A percentile compares a stretch with the other conserved stretches of the same genome.
These are phyloP conservation scores for Acrocalymma vagum DNA, from an alignment of 2,329 filamentous ascomycete species.

Conservation along the genomic window DNA sequence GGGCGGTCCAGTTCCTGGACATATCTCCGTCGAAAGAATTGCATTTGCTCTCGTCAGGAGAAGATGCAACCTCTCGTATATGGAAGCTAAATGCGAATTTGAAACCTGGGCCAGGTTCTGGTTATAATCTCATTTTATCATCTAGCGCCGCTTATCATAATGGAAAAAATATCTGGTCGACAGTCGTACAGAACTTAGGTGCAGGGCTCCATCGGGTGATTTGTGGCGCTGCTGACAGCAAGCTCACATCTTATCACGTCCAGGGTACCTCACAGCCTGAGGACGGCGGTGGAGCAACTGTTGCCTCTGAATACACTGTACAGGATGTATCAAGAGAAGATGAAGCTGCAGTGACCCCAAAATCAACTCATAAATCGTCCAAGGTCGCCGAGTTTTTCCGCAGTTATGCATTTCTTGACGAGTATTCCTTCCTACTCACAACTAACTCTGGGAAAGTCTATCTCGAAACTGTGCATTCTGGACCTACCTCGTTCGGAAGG, in stretches of 20 bases:
- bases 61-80: conserved; percentile 79
- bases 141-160: conserved; percentile 71
- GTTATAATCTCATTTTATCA: conserved; percentile 58
- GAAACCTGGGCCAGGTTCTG: conserved; percentile 3
- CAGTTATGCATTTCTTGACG: conserved; percentile 69
- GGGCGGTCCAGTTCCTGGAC: conserved; percentile 77
- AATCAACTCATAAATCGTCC: conserved; percentile 21
- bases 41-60: conserved; percentile 78
- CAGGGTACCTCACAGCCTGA: conserved; percentile 1
- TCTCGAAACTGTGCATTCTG: conserved; percentile 34
- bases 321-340: conserved; percentile 19
- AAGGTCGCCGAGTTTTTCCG: conserved; percentile 57
- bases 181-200: conserved; percentile 15
- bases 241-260: conserved; percentile 50
- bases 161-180: conserved; percentile 92
- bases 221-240: conserved; percentile 82
- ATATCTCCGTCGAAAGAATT: conserved; percentile 46
- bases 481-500: not conserved
- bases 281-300: not conserved
- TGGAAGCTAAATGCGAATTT: conserved; percentile 61
- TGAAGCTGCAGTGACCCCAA: not conserved
- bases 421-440: conserved; percentile 64
- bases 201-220: conserved; percentile 22
- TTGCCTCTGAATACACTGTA: conserved; percentile 36
- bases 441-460: conserved; percentile 67